Conservation (phyloP, 2,329 filamentous ascomycete species). For the Scytalidium lignicola region DNA sequence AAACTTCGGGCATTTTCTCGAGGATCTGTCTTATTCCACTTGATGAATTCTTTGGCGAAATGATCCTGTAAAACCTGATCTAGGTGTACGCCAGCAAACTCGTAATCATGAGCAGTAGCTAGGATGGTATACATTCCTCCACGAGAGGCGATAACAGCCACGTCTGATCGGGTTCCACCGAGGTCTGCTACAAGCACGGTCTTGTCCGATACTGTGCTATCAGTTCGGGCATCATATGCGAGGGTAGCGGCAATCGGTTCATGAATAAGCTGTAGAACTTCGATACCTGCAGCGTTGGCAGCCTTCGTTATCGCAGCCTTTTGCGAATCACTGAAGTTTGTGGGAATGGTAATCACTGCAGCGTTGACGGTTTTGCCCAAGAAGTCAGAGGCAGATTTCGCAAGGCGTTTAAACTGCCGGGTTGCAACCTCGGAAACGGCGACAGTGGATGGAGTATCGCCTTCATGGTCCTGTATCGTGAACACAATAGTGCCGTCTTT, state of each 20-base stretch:
- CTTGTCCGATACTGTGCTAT: conserved; percentile 75
- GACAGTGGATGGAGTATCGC: conserved; percentile 60
- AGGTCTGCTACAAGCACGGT: conserved; percentile 86
- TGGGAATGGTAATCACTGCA: conserved; percentile 91
- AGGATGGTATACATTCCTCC: conserved; percentile 96
- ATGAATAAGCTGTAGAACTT: conserved; percentile 87
- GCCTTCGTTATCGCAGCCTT: conserved; percentile 73
- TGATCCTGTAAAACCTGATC: conserved; percentile 92
- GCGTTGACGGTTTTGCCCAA: conserved; percentile 89
- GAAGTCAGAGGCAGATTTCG: conserved; percentile 81
- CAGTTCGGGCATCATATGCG: conserved; percentile 83
- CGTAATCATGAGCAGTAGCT: conserved; percentile 91
- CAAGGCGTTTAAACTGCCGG: conserved; percentile 77
- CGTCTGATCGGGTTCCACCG: conserved; percentile 87
- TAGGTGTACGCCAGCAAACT: conserved; percentile 78
- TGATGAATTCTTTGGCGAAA: conserved; percentile 98
- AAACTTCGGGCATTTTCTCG: conserved; percentile 73
- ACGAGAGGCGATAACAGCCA: conserved; percentile 83
- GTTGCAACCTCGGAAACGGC: conserved; percentile 77
- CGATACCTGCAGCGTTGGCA: conserved; percentile 74
- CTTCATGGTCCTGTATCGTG: conserved; percentile 72
- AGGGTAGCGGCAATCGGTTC: conserved; percentile 87
- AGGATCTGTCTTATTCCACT: conserved; percentile 85
- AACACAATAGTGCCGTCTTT: conserved; percentile 70
- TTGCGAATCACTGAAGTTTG: conserved; percentile 86